Conservation (phyloP, 2,329 filamentous ascomycete genomes). For the Monilinia fructicola region DNA sequence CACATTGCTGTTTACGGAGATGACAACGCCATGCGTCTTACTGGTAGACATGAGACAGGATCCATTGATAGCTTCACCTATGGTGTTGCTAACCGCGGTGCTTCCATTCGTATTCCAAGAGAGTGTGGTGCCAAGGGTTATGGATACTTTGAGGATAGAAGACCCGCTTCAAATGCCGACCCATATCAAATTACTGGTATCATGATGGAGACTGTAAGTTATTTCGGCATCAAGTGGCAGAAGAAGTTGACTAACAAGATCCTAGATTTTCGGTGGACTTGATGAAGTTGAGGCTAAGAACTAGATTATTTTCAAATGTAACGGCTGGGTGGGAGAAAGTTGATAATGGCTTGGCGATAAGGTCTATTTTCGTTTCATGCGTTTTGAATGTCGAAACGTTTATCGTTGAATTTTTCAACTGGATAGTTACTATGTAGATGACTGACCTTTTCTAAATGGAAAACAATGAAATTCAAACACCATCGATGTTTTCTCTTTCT, state of each 20-base stretch:
- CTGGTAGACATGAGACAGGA: slow-evolving; percentile 91
- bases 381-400: slow-evolving; percentile 11
- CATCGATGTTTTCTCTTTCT: background rate
- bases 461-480: slow-evolving; percentile 9
- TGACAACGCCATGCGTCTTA: slow-evolving; percentile 92
- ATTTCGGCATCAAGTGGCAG: background rate
- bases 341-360: slow-evolving; percentile 23
- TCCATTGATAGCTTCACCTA: slow-evolving; percentile 90
- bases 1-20: slow-evolving; percentile 94
- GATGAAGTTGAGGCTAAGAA: slow-evolving; percentile 30
- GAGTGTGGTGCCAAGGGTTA: slow-evolving; percentile 82
- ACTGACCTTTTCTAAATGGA: background rate
- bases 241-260: slow-evolving; percentile 26
- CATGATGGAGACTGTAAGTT: slow-evolving; percentile 42
- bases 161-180: slow-evolving; percentile 81
- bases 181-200: slow-evolving; percentile 66
- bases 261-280: slow-evolving; percentile 38
- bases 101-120: slow-evolving; percentile 88
- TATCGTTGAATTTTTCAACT: background rate
- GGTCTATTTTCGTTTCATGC: slow-evolving; percentile 19
- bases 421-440: slow-evolving; percentile 8
- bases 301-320: slow-evolving; percentile 16
- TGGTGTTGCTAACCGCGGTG: slow-evolving; percentile 93
- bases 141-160: slow-evolving; percentile 89
- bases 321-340: slow-evolving; percentile 15